These are phyloP conservation scores for Candida sphagnicola DNA, from an alignment of 805 yeast species.

Conservation along the genomic window DNA sequence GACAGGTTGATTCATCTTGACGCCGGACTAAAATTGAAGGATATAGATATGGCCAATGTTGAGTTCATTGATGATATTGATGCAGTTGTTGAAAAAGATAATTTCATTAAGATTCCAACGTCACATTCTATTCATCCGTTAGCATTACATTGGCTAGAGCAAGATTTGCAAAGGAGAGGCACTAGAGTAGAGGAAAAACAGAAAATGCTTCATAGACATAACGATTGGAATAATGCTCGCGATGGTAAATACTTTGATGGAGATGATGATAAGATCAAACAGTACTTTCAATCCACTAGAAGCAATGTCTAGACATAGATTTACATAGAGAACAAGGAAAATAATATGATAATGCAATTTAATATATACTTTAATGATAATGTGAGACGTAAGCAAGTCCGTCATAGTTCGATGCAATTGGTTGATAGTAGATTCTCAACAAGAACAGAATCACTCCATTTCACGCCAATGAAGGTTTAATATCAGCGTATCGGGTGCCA, in stretches of 20 bases:
- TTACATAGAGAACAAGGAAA: neutral
- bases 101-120: slow-evolving; percentile 32
- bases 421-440: too few relatives aligned
- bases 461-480: too few relatives aligned
- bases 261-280: slow-evolving; percentile 38
- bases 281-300: slow-evolving; percentile 52
- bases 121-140: slow-evolving; percentile 65
- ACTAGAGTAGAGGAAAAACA: slow-evolving; percentile 43
- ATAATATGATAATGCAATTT: too few relatives aligned
- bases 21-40: slow-evolving; percentile 52
- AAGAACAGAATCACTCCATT: too few relatives aligned
- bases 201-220: slow-evolving; percentile 38
- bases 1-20: slow-evolving; percentile 75
- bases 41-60: slow-evolving; percentile 26
- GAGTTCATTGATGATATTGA: slow-evolving; percentile 13
- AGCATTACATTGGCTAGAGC: slow-evolving; percentile 62
- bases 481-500: too few relatives aligned
- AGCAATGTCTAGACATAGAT: slow-evolving; percentile 12
- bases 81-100: slow-evolving; percentile 12
- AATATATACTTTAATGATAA: too few relatives aligned
- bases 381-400: too few relatives aligned
- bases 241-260: slow-evolving; percentile 43
- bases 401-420: too few relatives aligned
- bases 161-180: slow-evolving; percentile 54
- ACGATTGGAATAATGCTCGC: slow-evolving; percentile 52